Evolutionary conservation across 2,329 filamentous ascomycete genomes (phyloP), one percentile per base, ranked within the genome.

Genomic region (Botrytis pseudocinerea): DNA sequence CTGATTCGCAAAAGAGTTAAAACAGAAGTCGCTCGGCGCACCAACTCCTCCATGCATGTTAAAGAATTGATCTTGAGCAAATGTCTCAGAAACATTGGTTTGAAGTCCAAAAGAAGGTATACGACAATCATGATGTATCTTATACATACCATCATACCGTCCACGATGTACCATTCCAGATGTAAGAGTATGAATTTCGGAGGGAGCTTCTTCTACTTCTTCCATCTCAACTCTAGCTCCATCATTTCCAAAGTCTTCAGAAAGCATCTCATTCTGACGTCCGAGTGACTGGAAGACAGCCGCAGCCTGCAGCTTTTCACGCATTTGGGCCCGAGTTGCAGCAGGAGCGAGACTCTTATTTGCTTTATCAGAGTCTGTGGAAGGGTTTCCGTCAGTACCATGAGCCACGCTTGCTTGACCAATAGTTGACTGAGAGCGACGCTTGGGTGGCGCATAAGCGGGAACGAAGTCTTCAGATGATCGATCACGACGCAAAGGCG

Each of bases 131-230:
- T 10, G 32, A 2, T 22, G 22, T n/a, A 1, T 4, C 2, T 38
- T 14, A 40, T 61, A 40, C 6, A 16, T 12, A 40, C 4, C 35
- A 38, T 12, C 22, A 61, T 22, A 4, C 22, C 22, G 22, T 40
- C n/a, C 10, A 48, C 10, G 32, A 4, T 20, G 62, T 64, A 9
- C 2, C 25, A 5, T 64, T 48, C 1, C 32, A n/a, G 12, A 1
- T 35, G 2, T 64, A 25, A 22, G 4, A 35, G 2, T 2, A 4
- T 18, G 1, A 10, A 4, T 2, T n/a, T 14, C 22, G 1, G 22
- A 1, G 2, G 6, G 2, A 8, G 40, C 6, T 40, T n/a, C 35
- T 61, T 40, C 9, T 25, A 25, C 59, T n/a, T 16, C 59, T 22
- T 16, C 32, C 14, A 54, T 54, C 14, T 54, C 59, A 16, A 16